A percentile compares a stretch with the other conserved stretches of the same genome.
Evolutionary conservation across 1,139 yeast genomes (phyloP).

Genomic region (Wickerhamiella pararugosa): DNA sequence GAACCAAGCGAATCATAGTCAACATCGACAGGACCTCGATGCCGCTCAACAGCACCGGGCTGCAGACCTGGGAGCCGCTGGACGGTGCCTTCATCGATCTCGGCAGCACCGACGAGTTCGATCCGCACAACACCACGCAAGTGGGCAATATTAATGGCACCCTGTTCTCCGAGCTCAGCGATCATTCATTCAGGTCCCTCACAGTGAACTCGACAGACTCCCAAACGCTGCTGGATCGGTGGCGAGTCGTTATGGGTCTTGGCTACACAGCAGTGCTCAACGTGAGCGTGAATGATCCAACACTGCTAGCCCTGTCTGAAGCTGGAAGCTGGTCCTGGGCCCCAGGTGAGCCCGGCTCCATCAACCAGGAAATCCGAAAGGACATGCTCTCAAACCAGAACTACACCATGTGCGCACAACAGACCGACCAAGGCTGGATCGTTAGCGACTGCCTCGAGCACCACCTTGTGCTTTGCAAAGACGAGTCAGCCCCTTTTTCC

Average conservation of each 20-base stretch:
- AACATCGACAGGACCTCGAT: not conserved
- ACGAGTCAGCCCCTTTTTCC: slow-evolving; percentile 25
- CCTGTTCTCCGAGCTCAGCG: not conserved
- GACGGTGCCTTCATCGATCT: not conserved
- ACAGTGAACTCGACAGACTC: not conserved
- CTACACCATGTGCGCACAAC: slow-evolving; percentile 40
- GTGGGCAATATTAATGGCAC: not conserved
- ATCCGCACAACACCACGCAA: not conserved
- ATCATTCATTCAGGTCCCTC: slow-evolving; percentile 2
- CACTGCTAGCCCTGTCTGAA: slow-evolving; percentile 7
- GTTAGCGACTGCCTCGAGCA: slow-evolving; percentile 49
- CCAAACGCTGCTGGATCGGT: not conserved
- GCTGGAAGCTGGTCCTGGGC: slow-evolving; percentile 16
- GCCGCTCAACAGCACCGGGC: not conserved
- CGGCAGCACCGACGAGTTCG: not conserved
- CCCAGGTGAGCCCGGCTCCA: slow-evolving; percentile 10
- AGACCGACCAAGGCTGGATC: slow-evolving; percentile 37
- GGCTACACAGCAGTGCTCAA: slow-evolving; percentile 15
- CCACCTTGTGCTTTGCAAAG: slow-evolving; percentile 43
- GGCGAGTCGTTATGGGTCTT: not conserved
- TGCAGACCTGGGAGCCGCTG: not conserved
- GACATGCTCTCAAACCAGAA: slow-evolving; percentile 11
- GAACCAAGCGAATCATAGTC: not conserved
- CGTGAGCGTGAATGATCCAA: slow-evolving; percentile 1
- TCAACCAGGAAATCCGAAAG: slow-evolving; percentile 10